Evolutionary conservation across 208 protist species (phyloP), one percentile per base, ranked within the genome.

Genomic region (Kentomonas sorsogonicus): DNA sequence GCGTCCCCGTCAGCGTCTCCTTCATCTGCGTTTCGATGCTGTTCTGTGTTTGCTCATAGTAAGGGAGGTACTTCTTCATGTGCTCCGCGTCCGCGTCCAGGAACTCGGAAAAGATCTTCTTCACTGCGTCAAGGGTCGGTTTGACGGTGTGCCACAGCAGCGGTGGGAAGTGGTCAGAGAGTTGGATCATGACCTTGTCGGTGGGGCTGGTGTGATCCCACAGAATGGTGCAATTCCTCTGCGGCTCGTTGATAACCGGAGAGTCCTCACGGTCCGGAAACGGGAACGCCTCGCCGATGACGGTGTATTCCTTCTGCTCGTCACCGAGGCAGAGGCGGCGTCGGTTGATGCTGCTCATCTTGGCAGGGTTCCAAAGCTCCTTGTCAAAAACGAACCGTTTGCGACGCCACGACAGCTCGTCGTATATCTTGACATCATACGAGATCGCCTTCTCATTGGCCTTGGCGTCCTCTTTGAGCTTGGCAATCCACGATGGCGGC

Each of bases 151-250:
- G 77, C 90, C 93, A 97, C 45, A 97, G 76, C 50, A 94, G 48
- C 16, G 93, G 93, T 6, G 93, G 93, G 43, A 94, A 89, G 63
- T 93, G 69, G 15, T 84, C 75, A 2, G 79, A 90, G 22, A 97
- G 67, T 70, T 97, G 93, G 30, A 96, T 76, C 50, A 96, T 72
- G 16, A 96, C 55, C 70, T 96, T 96, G 60, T 90, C 81, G 2
- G 86, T 79, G n/a, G 78, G 65, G 67, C 85, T 93, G 58, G 81
- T 86, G 61, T 91, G 87, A 48, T 97, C 93, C 85, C 90, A 94
- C 18, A 89, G 71, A n/a, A 97, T 60, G 18, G 67, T 64, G 60
- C 88, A 93, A 26, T 69, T 39, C 51, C 74, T 45, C n/a, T 80
- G 66, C 44, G 93, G 89, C 69, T 92, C 79, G 56, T 96, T 95